These are phyloP conservation scores for Blumeria graminis DNA, from an alignment of 2,329 filamentous ascomycete species.

Conservation along the genomic window DNA sequence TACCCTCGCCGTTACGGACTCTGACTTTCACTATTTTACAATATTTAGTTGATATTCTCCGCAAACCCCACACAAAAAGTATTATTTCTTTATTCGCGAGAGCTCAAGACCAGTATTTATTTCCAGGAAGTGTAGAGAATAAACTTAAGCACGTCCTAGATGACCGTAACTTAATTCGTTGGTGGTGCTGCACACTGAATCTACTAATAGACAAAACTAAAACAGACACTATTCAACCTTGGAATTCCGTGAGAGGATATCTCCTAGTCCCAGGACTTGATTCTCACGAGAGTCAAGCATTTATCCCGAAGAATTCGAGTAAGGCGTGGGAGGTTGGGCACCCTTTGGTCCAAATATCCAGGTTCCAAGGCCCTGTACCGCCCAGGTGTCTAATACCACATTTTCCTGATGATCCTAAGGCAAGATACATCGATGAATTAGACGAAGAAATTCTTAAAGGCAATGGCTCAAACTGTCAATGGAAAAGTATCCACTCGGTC, in stretches of 20 bases:
- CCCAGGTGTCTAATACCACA: slow-evolving; percentile 68
- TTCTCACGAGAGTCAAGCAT: slow-evolving; percentile 51
- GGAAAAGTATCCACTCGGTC: slow-evolving; percentile 62
- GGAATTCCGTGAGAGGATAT: slow-evolving; percentile 43
- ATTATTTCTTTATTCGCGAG: slow-evolving; percentile 80
- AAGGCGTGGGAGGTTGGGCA: slow-evolving; percentile 40
- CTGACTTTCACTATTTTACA: slow-evolving; percentile 53
- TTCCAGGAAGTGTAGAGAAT: slow-evolving; percentile 76
- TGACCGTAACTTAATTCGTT: slow-evolving; percentile 70
- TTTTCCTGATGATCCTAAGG: slow-evolving; percentile 89
- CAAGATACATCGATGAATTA: slow-evolving; percentile 66
- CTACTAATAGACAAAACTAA: slow-evolving; percentile 28
- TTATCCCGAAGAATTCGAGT: slow-evolving; percentile 34
- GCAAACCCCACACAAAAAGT: slow-evolving; percentile 38
- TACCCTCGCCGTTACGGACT: slow-evolving; percentile 47
- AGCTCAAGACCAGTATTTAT: slow-evolving; percentile 81
- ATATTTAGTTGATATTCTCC: slow-evolving; percentile 44
- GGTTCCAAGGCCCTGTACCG: slow-evolving; percentile 41
- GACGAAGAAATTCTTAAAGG: slow-evolving; percentile 54
- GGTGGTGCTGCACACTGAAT: slow-evolving; percentile 84
- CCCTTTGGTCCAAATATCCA: slow-evolving; percentile 40
- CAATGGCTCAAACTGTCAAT: slow-evolving; percentile 36
- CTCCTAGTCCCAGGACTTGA: slow-evolving; percentile 75
- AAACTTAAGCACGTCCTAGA: slow-evolving; percentile 71
- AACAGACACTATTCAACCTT: slow-evolving; percentile 9